Percentiles rank a stretch among this genome's conserved stretches.
Evolutionary conservation across 2,329 filamentous ascomycete genomes (phyloP).

Genomic region (Paraconiothyrium sp.): DNA sequence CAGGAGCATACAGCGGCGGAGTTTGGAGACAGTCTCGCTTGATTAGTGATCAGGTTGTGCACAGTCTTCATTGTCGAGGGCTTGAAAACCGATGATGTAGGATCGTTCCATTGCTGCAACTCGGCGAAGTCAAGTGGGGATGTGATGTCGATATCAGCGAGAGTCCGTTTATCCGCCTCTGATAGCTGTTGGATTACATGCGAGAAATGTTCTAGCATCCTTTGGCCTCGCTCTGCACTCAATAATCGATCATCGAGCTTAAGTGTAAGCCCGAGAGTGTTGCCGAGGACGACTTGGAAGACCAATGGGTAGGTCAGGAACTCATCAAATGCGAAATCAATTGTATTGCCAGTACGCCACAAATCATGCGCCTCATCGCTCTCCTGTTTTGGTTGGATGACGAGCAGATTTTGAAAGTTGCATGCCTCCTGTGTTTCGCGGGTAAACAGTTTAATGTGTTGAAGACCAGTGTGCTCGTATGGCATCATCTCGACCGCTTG

Average conservation of each 20-base stretch:
- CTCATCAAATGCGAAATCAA: constrained; percentile 1
- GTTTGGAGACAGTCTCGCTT: constrained; percentile 17
- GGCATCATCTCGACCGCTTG: constrained; percentile 57
- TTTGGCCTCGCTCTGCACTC: constrained; percentile 15
- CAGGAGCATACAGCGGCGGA: constrained; percentile 23
- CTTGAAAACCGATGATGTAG: neutral
- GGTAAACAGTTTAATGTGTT: constrained; percentile 54
- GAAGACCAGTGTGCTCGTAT: constrained; percentile 68
- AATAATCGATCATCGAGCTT: constrained; percentile 10
- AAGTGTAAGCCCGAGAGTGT: constrained; percentile 7
- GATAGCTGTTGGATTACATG: constrained; percentile 22
- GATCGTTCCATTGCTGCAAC: constrained; percentile 6
- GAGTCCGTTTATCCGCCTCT: constrained; percentile 13
- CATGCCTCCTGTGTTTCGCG: constrained; percentile 23
- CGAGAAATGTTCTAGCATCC: constrained; percentile 20
- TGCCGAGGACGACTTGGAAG: constrained; percentile 17
- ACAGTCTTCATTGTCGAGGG: constrained; percentile 12
- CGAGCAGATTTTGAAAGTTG: constrained; percentile 40
- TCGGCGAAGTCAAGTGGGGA: constrained; percentile 15
- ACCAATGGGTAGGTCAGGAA: constrained; percentile 11
- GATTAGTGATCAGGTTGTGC: constrained; percentile 17
- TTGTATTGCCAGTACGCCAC: neutral
- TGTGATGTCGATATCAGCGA: constrained; percentile 24
- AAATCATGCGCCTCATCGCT: neutral
- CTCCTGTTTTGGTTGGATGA: constrained; percentile 6